Evolutionary conservation across 2,329 filamentous ascomycete species (phyloP).

Genomic region (Alternaria sp.): DNA sequence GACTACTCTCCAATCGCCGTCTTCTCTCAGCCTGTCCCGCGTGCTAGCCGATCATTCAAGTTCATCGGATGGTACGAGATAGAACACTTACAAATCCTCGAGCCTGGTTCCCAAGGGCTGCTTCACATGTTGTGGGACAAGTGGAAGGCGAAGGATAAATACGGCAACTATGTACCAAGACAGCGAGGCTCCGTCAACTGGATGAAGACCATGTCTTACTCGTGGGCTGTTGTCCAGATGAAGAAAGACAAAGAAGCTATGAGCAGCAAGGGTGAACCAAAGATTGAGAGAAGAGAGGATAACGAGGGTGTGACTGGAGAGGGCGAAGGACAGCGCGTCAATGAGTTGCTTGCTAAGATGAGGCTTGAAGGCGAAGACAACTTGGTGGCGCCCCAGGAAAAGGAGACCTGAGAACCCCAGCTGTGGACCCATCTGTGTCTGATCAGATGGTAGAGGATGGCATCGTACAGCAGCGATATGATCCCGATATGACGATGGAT

Average conservation of each 20-base stretch:
- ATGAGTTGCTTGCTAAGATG: background rate
- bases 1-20: background rate
- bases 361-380: background rate
- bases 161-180: background rate
- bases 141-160: background rate
- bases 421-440: background rate
- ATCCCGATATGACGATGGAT: accelerated
- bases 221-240: background rate
- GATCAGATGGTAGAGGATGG: background rate
- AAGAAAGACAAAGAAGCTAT: background rate
- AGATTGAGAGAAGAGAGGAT: background rate
- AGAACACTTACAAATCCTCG: background rate
- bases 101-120: background rate
- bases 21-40: background rate
- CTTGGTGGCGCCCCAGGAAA: background rate
- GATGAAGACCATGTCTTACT: background rate
- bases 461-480: background rate
- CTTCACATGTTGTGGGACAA: background rate
- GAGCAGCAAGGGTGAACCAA: background rate
- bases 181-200: background rate
- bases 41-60: background rate
- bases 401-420: background rate
- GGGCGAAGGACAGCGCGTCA: background rate
- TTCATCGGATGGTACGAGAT: background rate
- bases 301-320: background rate